Evolutionary conservation across 2,329 filamentous ascomycete genomes (phyloP).

Genomic region (Monosporascus sp.): DNA sequence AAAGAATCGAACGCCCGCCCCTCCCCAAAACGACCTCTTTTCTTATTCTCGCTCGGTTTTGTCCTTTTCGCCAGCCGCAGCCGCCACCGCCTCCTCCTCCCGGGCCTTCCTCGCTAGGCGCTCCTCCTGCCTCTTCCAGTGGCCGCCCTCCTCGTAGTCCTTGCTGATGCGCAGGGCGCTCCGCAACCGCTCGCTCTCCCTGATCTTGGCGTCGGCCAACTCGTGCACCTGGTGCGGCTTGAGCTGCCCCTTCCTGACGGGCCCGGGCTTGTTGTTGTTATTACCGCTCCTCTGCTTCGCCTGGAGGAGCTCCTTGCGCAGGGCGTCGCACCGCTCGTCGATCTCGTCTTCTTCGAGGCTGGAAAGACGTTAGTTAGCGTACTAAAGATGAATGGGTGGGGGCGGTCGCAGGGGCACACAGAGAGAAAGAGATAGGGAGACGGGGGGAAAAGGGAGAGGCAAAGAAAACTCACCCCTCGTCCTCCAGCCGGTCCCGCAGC

Average conservation of each 20-base stretch:
- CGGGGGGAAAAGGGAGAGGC: background rate
- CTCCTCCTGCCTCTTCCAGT: slow-evolving; percentile 83
- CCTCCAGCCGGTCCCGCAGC: slow-evolving; percentile 83
- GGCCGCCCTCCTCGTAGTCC: slow-evolving; percentile 78
- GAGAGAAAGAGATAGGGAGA: background rate
- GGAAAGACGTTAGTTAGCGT: slow-evolving; percentile 8
- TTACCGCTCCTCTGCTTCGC: slow-evolving; percentile 31
- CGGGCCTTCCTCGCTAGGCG: slow-evolving; percentile 40
- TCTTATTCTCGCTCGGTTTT: slow-evolving; percentile 1
- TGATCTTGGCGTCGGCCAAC: slow-evolving; percentile 90
- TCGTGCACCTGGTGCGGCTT: slow-evolving; percentile 96
- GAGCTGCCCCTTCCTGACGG: slow-evolving; percentile 47
- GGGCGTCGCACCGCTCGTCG: slow-evolving; percentile 63
- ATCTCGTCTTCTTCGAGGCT: slow-evolving; percentile 87
- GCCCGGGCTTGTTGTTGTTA: slow-evolving; percentile 19
- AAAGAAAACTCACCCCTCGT: slow-evolving; percentile 61
- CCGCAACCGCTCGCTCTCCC: slow-evolving; percentile 84
- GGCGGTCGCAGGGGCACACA: no score
- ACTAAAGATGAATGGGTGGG: no score
- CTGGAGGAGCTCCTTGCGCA: slow-evolving; percentile 57
- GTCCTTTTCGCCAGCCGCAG: background rate
- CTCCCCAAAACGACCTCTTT: background rate
- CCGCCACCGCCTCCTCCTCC: slow-evolving; percentile 29
- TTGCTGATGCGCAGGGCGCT: slow-evolving; percentile 82
- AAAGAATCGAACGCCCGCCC: slow-evolving; percentile 2